Evolutionary conservation across 495 filamentous ascomycete genomes (phyloP).

Genomic region (Neurospora terricola): DNA sequence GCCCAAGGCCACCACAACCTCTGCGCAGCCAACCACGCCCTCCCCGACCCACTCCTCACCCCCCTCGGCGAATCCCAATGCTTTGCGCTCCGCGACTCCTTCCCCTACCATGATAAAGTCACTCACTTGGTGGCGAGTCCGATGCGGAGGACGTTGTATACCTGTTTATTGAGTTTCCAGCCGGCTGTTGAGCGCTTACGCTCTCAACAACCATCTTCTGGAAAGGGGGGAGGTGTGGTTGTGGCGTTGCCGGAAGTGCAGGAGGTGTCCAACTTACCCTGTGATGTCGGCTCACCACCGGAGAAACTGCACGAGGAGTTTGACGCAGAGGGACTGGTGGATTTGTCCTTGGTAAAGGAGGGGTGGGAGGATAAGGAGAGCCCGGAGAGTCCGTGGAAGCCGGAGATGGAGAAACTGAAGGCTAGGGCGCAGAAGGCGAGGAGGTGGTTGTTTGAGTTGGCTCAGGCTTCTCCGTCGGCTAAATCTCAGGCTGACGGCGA

Average conservation of each 20-base stretch:
- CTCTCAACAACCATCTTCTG: not conserved
- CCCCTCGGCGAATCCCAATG: constrained; percentile 70
- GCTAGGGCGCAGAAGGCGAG: constrained; percentile 56
- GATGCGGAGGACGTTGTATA: constrained; percentile 74
- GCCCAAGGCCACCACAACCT: constrained; percentile 76
- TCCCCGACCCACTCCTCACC: constrained; percentile 73
- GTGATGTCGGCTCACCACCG: constrained; percentile 62
- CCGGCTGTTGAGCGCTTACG: constrained; percentile 31
- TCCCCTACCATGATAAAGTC: constrained; percentile 55
- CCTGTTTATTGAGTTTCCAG: constrained; percentile 61
- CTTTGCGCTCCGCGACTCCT: constrained; percentile 43
- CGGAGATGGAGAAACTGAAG: constrained; percentile 47
- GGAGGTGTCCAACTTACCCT: constrained; percentile 66
- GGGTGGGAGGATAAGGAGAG: constrained; percentile 62
- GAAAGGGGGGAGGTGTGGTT: constrained; percentile 26
- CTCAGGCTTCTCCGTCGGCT: constrained; percentile 4
- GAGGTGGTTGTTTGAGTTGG: constrained; percentile 51
- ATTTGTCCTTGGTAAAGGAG: constrained; percentile 49
- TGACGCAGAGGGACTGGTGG: constrained; percentile 43
- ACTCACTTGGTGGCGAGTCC: constrained; percentile 72
- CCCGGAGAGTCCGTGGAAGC: constrained; percentile 36
- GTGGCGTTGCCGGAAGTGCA: constrained; percentile 72
- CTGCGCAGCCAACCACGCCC: constrained; percentile 52
- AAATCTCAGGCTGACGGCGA: constrained; percentile 21
- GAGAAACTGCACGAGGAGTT: constrained; percentile 49